Percentiles rank a stretch among this genome's conserved stretches.
Evolutionary conservation across 306 rosid species (phyloP).

Genomic region (Fragaria nilgerrensis): DNA sequence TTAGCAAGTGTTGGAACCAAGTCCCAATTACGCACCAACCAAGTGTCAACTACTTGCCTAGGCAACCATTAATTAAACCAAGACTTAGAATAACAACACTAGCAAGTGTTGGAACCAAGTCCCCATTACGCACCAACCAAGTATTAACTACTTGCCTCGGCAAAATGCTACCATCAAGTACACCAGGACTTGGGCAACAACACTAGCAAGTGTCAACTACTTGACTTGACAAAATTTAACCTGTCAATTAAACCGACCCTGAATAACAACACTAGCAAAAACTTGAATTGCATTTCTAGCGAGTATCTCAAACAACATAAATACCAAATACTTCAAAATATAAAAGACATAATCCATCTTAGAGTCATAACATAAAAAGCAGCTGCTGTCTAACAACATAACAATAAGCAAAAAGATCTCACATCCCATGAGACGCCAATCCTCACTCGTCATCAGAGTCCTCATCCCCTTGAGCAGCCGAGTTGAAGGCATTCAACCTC

Average conservation of each 20-base stretch:
- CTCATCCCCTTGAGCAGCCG: constrained; percentile 41
- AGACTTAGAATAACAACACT: neutral
- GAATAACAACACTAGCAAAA: neutral
- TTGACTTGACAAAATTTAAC: too few species aligned
- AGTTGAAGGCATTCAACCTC: constrained; percentile 58
- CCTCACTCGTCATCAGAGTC: constrained; percentile 47
- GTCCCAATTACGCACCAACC: too few species aligned
- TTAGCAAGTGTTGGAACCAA: too few species aligned
- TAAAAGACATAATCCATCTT: neutral
- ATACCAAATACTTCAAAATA: neutral
- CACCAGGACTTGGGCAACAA: too few species aligned
- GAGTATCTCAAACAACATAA: neutral
- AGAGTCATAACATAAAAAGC: neutral
- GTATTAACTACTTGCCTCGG: neutral
- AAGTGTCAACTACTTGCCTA: too few species aligned
- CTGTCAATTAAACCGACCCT: too few species aligned
- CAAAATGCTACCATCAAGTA: too few species aligned
- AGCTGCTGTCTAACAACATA: neutral
- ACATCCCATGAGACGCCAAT: neutral
- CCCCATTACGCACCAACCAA: too few species aligned
- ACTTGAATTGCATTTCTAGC: neutral
- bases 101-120: neutral
- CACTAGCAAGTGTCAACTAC: too few species aligned
- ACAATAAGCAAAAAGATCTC: neutral
- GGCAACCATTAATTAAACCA: too few species aligned